phyloP scores from a whole-genome alignment of 2,329 filamentous ascomycete species.

The Whalleya microplaca region DNA sequence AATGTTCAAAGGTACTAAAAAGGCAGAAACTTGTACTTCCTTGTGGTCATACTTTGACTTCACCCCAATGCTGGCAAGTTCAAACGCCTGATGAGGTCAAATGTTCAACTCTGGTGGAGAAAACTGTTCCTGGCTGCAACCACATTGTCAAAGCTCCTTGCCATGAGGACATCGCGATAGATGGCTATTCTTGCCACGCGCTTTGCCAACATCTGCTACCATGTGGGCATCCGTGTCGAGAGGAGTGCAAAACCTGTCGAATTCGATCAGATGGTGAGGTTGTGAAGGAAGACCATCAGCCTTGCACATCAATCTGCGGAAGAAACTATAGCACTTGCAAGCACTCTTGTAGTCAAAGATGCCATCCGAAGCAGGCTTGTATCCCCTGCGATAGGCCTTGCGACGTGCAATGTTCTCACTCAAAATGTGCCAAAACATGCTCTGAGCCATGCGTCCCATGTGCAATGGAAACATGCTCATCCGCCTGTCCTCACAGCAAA shows the following conservation, averaged over 20 bases:
- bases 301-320: slow-evolving; percentile 54
- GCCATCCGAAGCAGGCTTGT: slow-evolving; percentile 56
- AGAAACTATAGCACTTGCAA: slow-evolving; percentile 56
- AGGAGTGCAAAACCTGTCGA: slow-evolving; percentile 56
- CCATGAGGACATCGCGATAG: slow-evolving; percentile 44
- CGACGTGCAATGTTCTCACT: slow-evolving; percentile 60
- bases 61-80: slow-evolving; percentile 41
- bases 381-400: slow-evolving; percentile 53
- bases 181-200: slow-evolving; percentile 50
- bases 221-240: slow-evolving; percentile 67
- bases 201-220: slow-evolving; percentile 49
- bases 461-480: slow-evolving; percentile 56
- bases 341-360: slow-evolving; percentile 56
- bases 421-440: slow-evolving; percentile 58
- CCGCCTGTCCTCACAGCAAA: slow-evolving; percentile 55
- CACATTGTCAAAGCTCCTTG: slow-evolving; percentile 59
- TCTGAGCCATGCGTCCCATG: slow-evolving; percentile 65
- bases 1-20: slow-evolving; percentile 36
- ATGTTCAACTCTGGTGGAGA: slow-evolving; percentile 45
- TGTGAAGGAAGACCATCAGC: slow-evolving; percentile 46
- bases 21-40: slow-evolving; percentile 31
- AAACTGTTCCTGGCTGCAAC: slow-evolving; percentile 55
- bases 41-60: slow-evolving; percentile 46
- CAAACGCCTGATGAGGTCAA: slow-evolving; percentile 42
- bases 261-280: slow-evolving; percentile 37